Evolutionary conservation across 176 grass and related monocot genomes (phyloP).

Genomic region (Aegilops tauschii): DNA sequence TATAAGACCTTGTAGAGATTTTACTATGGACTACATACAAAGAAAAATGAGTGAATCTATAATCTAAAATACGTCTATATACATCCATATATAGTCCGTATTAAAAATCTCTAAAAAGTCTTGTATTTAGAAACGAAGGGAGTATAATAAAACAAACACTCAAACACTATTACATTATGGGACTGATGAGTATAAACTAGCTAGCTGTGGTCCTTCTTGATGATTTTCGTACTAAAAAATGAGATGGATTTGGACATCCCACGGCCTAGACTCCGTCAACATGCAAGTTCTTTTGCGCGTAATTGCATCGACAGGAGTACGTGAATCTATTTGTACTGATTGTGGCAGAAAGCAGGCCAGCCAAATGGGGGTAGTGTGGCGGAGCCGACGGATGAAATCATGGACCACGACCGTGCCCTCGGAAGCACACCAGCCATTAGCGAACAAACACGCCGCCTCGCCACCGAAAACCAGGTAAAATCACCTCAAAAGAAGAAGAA

Average conservation of each 20-base stretch:
- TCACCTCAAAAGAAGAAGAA: neutral
- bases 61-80: too few species aligned
- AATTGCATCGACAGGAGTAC: neutral
- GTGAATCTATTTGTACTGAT: neutral
- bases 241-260: constrained; percentile 1
- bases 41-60: too few species aligned
- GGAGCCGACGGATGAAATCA: neutral
- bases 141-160: too few species aligned
- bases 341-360: neutral
- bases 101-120: too few species aligned
- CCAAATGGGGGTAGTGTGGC: neutral
- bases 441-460: neutral
- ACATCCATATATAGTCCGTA: too few species aligned
- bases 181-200: too few species aligned
- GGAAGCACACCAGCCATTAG: neutral
- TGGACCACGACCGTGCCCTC: neutral
- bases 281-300: neutral
- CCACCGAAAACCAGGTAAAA: constrained; percentile 31
- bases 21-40: too few species aligned
- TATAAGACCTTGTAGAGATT: too few species aligned
- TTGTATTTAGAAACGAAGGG: too few species aligned
- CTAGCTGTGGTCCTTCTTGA: neutral
- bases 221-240: neutral
- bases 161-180: too few species aligned
- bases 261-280: neutral